Conservation (phyloP, 306 rosid species). For the Malus sieversii region DNA sequence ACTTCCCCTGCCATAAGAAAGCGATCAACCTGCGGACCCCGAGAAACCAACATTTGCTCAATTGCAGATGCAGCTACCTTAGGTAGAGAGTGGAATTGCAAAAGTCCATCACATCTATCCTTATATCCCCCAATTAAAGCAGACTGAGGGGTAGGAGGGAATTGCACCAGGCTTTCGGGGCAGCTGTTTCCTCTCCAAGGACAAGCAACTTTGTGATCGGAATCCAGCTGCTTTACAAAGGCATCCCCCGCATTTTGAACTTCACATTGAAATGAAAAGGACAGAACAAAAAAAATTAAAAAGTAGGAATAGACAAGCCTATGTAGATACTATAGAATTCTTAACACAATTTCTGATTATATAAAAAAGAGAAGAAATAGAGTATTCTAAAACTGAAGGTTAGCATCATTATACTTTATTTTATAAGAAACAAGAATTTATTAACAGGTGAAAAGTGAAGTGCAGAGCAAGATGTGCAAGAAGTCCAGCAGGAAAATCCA, state of each 20-base stretch:
- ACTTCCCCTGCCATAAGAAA: conserved; percentile 58
- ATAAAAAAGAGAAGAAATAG: not conserved
- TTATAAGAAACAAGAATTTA: not conserved
- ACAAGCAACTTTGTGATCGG: conserved; percentile 68
- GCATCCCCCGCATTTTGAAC: conserved; percentile 72
- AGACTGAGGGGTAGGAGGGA: conserved; percentile 87
- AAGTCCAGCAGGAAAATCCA: not conserved
- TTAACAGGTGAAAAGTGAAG: not conserved
- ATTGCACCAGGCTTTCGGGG: conserved; percentile 97
- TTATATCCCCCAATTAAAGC: conserved; percentile 89
- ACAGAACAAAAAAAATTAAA: conserved; percentile 6
- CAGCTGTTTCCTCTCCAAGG: conserved; percentile 97
- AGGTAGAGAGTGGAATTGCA: conserved; percentile 78
- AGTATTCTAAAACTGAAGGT: not conserved
- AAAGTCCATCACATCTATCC: conserved; percentile 96
- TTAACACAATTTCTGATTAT: conserved; percentile 4
- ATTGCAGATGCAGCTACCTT: conserved; percentile 70
- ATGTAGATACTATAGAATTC: not conserved
- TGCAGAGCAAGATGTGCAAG: not conserved
- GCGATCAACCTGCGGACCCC: conserved; percentile 72
- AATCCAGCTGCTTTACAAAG: conserved; percentile 84
- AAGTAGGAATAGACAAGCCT: conserved; percentile 18
- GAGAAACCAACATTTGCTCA: conserved; percentile 68
- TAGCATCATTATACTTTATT: not conserved
- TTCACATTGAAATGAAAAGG: conserved; percentile 31